Evolutionary conservation across 1,284 basidiomycete species (phyloP).

Genomic region (Leccinum solheimii): DNA sequence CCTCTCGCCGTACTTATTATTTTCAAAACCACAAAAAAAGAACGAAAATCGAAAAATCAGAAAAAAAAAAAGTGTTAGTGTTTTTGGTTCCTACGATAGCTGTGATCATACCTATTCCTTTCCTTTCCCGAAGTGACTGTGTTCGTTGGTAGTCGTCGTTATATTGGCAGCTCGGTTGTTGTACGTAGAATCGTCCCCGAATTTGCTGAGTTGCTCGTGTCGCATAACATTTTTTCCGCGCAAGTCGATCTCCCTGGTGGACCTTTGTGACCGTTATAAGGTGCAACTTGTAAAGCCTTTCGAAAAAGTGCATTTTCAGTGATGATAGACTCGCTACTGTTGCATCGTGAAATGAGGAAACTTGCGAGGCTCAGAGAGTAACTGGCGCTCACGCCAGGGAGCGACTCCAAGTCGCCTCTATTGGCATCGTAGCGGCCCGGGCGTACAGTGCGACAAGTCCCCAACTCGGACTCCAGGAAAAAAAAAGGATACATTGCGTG

Average conservation of each 20-base stretch:
- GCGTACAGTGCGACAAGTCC: no score
- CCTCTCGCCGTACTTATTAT: not conserved
- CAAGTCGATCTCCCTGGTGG: not conserved
- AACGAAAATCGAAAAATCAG: not conserved
- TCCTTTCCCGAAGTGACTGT: not conserved
- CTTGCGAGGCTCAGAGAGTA: no score
- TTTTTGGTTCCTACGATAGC: not conserved
- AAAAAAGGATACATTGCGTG: no score
- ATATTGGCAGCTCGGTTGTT: not conserved
- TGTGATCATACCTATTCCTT: not conserved
- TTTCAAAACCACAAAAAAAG: not conserved
- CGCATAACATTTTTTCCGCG: not conserved
- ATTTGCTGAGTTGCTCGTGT: not conserved
- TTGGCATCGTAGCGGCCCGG: no score
- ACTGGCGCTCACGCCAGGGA: no score
- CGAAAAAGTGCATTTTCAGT: no score
- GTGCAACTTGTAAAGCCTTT: no score
- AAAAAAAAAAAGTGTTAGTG: not conserved
- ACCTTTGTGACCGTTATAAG: no score
- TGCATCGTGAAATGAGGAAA: no score
- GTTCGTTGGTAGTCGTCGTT: not conserved
- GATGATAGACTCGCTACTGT: no score
- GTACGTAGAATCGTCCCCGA: not conserved
- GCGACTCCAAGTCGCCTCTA: no score
- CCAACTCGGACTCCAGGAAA: no score